A percentile compares a stretch with the other conserved stretches of the same genome.
phyloP scores from a whole-genome alignment of 2,329 filamentous ascomycete species.

The Lecanoromycetidae sp. region DNA sequence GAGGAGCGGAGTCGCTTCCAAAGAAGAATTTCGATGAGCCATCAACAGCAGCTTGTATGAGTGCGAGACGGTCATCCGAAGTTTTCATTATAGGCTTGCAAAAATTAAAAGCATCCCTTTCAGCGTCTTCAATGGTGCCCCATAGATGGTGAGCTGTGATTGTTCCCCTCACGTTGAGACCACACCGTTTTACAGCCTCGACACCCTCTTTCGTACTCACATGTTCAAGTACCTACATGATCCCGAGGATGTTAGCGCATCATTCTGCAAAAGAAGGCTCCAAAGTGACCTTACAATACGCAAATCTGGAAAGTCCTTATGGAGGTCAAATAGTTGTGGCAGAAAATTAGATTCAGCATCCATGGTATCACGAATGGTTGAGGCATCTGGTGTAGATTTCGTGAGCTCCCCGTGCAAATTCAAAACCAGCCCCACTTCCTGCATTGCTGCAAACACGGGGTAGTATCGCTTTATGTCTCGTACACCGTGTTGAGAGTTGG shows the following conservation, averaged over 20 bases:
- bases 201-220: constrained; percentile 76
- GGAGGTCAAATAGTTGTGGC: constrained; percentile 26
- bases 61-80: constrained; percentile 58
- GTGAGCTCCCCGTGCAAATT: constrained; percentile 5
- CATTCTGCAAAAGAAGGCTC: too few species aligned
- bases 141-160: constrained; percentile 82
- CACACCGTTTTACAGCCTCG: constrained; percentile 63
- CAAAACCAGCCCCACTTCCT: not conserved
- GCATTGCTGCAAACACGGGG: constrained; percentile 6
- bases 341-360: constrained; percentile 3
- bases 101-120: constrained; percentile 63
- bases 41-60: constrained; percentile 49
- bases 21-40: constrained; percentile 55
- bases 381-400: not conserved
- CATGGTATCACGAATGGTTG: constrained; percentile 1
- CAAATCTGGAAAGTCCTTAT: constrained; percentile 79
- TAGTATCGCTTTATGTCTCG: constrained; percentile 33
- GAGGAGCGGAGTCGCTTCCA: constrained; percentile 61
- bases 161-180: constrained; percentile 61
- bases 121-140: constrained; percentile 66
- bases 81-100: constrained; percentile 66
- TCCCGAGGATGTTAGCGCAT: too few species aligned
- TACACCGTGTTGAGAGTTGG: constrained; percentile 58
- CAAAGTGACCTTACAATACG: too few species aligned
- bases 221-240: constrained; percentile 70